Percentiles rank a stretch among this genome's conserved stretches.
phyloP scores from a whole-genome alignment of 371 early-diverging fungal species.

The Rhizopus delemar region DNA sequence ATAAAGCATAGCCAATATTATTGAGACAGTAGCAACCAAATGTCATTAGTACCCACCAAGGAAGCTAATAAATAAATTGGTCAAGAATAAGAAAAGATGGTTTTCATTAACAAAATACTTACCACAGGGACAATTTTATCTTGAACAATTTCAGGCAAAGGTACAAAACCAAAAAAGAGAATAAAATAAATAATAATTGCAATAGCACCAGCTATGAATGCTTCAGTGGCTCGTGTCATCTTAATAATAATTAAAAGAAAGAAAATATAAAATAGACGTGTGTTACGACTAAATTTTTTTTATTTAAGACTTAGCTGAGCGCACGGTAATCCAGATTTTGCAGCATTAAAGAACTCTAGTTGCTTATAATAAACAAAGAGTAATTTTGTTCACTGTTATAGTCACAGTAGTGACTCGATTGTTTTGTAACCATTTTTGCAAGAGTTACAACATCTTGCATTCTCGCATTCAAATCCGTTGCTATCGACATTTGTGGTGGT shows the following conservation, averaged over 20 bases:
- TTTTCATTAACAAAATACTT: slow-evolving; percentile 5
- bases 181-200: slow-evolving; percentile 46
- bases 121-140: slow-evolving; percentile 65
- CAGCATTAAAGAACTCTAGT: no score
- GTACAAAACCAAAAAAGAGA: slow-evolving; percentile 55
- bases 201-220: slow-evolving; percentile 50
- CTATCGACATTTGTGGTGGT: no score
- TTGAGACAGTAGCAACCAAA: slow-evolving; percentile 86
- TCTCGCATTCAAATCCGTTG: no score
- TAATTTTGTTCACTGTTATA: no score
- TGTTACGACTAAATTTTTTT: neutral
- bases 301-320: neutral
- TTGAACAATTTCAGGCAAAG: slow-evolving; percentile 58
- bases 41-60: slow-evolving; percentile 78
- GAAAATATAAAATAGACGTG: neutral
- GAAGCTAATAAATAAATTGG: slow-evolving; percentile 55
- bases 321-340: no score
- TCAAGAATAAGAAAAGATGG: neutral
- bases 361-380: no score
- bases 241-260: neutral
- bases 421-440: no score
- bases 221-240: slow-evolving; percentile 70
- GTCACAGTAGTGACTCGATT: no score
- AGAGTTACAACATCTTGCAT: no score
- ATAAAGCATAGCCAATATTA: slow-evolving; percentile 80